phyloP scores from a whole-genome alignment of 1,139 yeast genomes.

The Suhomyces terraborum region DNA sequence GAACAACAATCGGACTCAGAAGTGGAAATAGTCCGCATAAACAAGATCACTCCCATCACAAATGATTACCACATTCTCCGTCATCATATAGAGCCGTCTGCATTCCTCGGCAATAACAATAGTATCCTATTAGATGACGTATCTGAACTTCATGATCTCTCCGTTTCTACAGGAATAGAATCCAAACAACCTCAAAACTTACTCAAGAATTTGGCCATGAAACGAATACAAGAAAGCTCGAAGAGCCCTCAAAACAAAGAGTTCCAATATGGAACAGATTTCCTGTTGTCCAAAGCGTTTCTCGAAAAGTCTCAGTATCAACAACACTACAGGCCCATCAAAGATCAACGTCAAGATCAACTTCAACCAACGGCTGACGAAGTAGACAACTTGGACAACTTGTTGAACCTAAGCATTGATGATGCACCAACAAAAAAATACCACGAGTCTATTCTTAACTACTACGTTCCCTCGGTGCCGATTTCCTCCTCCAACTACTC shows the following conservation, averaged over 20 bases:
- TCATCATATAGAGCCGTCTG: neutral
- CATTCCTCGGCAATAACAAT: constrained; percentile 14
- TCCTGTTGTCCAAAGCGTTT: constrained; percentile 13
- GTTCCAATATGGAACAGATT: constrained; percentile 19
- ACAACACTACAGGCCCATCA: constrained; percentile 13
- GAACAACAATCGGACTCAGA: constrained; percentile 6
- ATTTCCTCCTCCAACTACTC: constrained; percentile 14
- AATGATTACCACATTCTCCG: constrained; percentile 19
- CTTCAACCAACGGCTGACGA: neutral
- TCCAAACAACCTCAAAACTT: constrained; percentile 8
- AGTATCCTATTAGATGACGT: constrained; percentile 17
- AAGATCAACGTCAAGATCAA: too few relatives aligned
- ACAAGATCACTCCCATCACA: constrained; percentile 9
- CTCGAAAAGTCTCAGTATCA: constrained; percentile 18
- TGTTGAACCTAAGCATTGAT: constrained; percentile 8
- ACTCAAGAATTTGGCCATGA: constrained; percentile 9
- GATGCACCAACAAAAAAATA: constrained; percentile 13
- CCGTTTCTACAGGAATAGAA: constrained; percentile 1
- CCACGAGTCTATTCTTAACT: constrained; percentile 15
- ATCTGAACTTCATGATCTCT: constrained; percentile 8
- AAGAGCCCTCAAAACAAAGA: neutral
- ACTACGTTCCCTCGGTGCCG: constrained; percentile 17
- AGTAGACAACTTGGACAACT: constrained; percentile 1
- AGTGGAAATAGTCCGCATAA: constrained; percentile 7
- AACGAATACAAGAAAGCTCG: constrained; percentile 8